Evolutionary conservation across 2,329 filamentous ascomycete species (phyloP).

Genomic region (Coniochaeta sp.): DNA sequence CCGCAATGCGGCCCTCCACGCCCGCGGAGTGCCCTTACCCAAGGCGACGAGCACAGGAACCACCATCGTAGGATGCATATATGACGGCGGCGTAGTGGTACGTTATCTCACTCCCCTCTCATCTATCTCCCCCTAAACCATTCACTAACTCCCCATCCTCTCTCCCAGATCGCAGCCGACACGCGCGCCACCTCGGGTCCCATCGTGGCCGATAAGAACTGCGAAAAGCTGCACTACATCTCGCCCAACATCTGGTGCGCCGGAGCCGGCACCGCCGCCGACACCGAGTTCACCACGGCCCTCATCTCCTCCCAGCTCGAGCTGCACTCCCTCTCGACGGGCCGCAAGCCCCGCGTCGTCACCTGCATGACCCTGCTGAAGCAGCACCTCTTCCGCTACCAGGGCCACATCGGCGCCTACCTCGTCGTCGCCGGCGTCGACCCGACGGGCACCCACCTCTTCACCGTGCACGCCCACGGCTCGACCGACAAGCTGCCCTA

Average conservation of each 20-base stretch:
- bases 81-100: constrained; percentile 91
- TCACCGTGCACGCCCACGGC: constrained; percentile 97
- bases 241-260: constrained; percentile 98
- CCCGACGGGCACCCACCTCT: constrained; percentile 89
- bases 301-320: constrained; percentile 98
- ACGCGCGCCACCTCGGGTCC: constrained; percentile 94
- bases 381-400: constrained; percentile 98
- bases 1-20: constrained; percentile 93
- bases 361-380: constrained; percentile 99
- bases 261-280: constrained; percentile 92
- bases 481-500: constrained; percentile 98
- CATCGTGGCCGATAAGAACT: constrained; percentile 99
- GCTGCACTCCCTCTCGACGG: constrained; percentile 91
- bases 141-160: background rate
- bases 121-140: background rate
- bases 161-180: constrained; percentile 86
- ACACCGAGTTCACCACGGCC: constrained; percentile 98
- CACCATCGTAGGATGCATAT: constrained; percentile 97
- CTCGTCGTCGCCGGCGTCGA: constrained; percentile 95
- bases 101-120: constrained; percentile 23
- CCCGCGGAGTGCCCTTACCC: constrained; percentile 85
- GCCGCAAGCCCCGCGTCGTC: constrained; percentile 92
- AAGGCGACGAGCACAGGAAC: constrained; percentile 98
- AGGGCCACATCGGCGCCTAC: constrained; percentile 96
- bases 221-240: constrained; percentile 99